Conservation (phyloP, 2,329 filamentous ascomycete genomes). For the Stagonosporopsis vannaccii region DNA sequence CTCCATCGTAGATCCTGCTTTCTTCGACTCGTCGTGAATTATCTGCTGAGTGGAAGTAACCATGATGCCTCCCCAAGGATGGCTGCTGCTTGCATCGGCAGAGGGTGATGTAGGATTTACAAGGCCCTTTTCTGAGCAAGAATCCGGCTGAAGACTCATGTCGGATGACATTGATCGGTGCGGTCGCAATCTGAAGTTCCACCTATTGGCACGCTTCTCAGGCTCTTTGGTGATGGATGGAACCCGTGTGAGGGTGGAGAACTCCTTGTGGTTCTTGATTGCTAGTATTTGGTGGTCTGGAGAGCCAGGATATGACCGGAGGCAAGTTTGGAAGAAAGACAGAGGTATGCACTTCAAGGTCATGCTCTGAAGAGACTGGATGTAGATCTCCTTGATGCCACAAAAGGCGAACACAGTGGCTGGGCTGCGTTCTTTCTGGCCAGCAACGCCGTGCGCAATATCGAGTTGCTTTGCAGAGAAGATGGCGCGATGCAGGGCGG, state of each 20-base stretch:
- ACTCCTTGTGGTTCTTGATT: constrained; percentile 56
- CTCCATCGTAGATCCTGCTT: constrained; percentile 34
- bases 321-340: constrained; percentile 55
- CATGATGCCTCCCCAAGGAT: constrained; percentile 50
- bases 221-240: constrained; percentile 15
- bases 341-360: constrained; percentile 49
- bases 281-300: constrained; percentile 55
- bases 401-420: constrained; percentile 56
- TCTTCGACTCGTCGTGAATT: constrained; percentile 36
- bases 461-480: constrained; percentile 54
- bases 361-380: constrained; percentile 40
- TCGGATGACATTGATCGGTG: constrained; percentile 21
- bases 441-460: constrained; percentile 33
- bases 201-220: constrained; percentile 19
- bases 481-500: constrained; percentile 52
- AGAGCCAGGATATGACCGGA: constrained; percentile 54
- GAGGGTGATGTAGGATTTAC: constrained; percentile 21
- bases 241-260: constrained; percentile 46
- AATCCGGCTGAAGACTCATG: constrained; percentile 31
- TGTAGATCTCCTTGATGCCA: constrained; percentile 53
- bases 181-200: constrained; percentile 23
- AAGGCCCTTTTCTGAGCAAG: constrained; percentile 42
- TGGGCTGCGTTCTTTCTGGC: constrained; percentile 34
- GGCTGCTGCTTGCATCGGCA: constrained; percentile 15
- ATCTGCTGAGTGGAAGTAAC: constrained; percentile 48